A percentile compares a stretch with the other conserved stretches of the same genome.
Evolutionary conservation across 768 basidiomycete genomes (phyloP).

Genomic region (Sporobolomyces phaffii): DNA sequence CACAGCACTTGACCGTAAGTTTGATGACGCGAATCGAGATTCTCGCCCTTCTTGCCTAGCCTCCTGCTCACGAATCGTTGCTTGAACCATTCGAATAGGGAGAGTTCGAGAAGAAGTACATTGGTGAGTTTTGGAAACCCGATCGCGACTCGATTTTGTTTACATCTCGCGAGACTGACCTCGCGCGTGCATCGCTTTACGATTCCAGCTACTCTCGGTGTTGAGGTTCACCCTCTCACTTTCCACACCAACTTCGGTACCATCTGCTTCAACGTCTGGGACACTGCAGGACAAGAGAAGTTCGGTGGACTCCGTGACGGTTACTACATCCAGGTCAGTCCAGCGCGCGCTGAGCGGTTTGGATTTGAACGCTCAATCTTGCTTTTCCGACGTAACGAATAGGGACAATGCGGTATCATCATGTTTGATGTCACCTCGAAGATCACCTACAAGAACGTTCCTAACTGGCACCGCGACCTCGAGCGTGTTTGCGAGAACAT

Average conservation of each 20-base stretch:
- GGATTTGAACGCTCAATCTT: no score
- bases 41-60: no score
- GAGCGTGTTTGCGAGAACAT: slow-evolving; percentile 99
- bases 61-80: no score
- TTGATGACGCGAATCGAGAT: slow-evolving; percentile 14
- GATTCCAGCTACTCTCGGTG: slow-evolving; percentile 85
- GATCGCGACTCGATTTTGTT: neutral
- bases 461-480: slow-evolving; percentile 97
- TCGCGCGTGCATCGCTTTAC: slow-evolving; percentile 21
- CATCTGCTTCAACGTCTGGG: slow-evolving; percentile 99
- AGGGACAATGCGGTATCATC: slow-evolving; percentile 99
- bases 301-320: slow-evolving; percentile 98
- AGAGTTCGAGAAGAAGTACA: slow-evolving; percentile 95
- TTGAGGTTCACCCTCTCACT: slow-evolving; percentile 89
- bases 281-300: slow-evolving; percentile 99
- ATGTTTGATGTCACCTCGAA: slow-evolving; percentile 99
- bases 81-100: slow-evolving; percentile 52
- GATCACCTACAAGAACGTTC: slow-evolving; percentile 99
- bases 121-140: slow-evolving; percentile 35
- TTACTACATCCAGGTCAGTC: slow-evolving; percentile 77
- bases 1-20: slow-evolving; percentile 39
- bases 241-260: slow-evolving; percentile 99
- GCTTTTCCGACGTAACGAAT: slow-evolving; percentile 61
- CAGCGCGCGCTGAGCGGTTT: no score
- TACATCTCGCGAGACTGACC: neutral